Conservation (phyloP, 2,329 filamentous ascomycete genomes). For the Cryphonectria parasitica region DNA sequence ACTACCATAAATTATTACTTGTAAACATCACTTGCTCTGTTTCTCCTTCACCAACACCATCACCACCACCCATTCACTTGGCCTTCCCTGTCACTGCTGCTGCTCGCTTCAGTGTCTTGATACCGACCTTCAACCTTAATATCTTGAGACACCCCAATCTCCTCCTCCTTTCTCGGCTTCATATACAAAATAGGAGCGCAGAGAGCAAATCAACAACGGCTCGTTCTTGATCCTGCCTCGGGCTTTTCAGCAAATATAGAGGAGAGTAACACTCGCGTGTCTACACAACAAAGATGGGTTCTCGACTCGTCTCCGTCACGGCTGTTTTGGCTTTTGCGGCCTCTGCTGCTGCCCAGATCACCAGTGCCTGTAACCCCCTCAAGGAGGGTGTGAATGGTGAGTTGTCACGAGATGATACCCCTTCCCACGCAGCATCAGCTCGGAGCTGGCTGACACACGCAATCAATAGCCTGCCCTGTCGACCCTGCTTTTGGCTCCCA, state of each 20-base stretch:
- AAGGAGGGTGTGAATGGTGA: conserved; percentile 44
- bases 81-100: background rate
- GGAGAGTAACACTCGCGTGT: background rate
- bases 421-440: conserved; percentile 31
- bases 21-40: background rate
- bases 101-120: background rate
- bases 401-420: conserved; percentile 38
- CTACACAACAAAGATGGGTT: conserved; percentile 43
- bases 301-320: conserved; percentile 50
- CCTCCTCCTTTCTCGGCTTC: background rate
- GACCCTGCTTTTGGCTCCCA: conserved; percentile 75
- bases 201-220: background rate
- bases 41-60: background rate
- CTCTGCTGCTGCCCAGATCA: conserved; percentile 60
- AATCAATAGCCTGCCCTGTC: conserved; percentile 63
- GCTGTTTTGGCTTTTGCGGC: conserved; percentile 53
- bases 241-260: background rate
- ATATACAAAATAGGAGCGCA: background rate
- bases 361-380: conserved; percentile 58
- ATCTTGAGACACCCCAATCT: background rate
- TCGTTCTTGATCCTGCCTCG: background rate
- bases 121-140: background rate
- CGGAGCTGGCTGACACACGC: conserved; percentile 13
- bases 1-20: background rate
- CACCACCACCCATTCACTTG: background rate